Evolutionary conservation across 2,329 filamentous ascomycete genomes (phyloP).

Genomic region (Pezizomycotina sp.): DNA sequence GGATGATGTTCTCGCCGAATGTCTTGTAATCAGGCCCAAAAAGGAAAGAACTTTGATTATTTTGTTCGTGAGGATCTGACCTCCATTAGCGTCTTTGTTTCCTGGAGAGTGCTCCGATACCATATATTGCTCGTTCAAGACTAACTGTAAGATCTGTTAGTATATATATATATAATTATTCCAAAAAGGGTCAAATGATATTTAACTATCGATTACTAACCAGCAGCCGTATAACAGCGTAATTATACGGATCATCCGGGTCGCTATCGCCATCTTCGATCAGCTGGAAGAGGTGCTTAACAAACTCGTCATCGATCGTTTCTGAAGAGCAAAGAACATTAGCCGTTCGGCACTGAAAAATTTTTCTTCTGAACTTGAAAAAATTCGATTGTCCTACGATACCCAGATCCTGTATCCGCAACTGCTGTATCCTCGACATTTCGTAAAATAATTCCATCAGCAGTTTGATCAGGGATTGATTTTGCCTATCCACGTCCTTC

Average conservation of each 20-base stretch:
- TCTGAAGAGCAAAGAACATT: slow-evolving; percentile 17
- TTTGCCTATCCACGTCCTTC: slow-evolving; percentile 43
- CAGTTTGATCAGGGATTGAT: slow-evolving; percentile 58
- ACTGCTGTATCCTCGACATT: slow-evolving; percentile 79
- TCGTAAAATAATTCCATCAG: slow-evolving; percentile 85
- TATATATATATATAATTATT: slow-evolving; percentile 7
- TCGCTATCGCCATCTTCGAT: slow-evolving; percentile 74
- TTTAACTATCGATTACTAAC: too few relatives aligned
- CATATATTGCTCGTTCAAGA: slow-evolving; percentile 98
- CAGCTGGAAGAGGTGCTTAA: slow-evolving; percentile 66
- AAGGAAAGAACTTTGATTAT: slow-evolving; percentile 81
- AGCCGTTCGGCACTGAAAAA: slow-evolving; percentile 4
- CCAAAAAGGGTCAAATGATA: background rate
- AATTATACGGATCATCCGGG: slow-evolving; percentile 76
- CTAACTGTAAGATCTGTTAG: slow-evolving; percentile 42
- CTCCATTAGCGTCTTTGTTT: slow-evolving; percentile 9
- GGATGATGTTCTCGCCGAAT: slow-evolving; percentile 93
- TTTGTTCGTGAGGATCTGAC: slow-evolving; percentile 60
- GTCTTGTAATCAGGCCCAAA: slow-evolving; percentile 66
- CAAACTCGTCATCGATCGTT: slow-evolving; percentile 54
- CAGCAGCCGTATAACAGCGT: slow-evolving; percentile 80
- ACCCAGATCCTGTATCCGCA: slow-evolving; percentile 62
- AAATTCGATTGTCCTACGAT: slow-evolving; percentile 29
- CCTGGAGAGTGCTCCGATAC: slow-evolving; percentile 46
- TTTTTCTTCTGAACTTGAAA: background rate